These are phyloP conservation scores for Linnemannia exigua DNA, from an alignment of 192 early-diverging fungal species.

Conservation along the genomic window DNA sequence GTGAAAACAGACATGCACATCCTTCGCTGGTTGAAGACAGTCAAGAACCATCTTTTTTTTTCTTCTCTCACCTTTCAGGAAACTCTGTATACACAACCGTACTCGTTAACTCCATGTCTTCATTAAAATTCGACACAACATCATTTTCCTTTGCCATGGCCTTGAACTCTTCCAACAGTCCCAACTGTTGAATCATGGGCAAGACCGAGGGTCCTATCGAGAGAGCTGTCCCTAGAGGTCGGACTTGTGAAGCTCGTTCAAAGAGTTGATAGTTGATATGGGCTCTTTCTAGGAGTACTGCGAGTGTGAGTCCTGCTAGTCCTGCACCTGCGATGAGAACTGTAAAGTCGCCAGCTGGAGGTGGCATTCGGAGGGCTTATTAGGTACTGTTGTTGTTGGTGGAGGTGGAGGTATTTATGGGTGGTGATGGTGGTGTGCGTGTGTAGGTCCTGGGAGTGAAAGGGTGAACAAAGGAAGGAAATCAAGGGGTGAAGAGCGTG, in stretches of 20 bases:
- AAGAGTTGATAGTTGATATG: slow-evolving; percentile 27
- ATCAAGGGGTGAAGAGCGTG: no score
- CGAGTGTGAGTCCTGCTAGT: slow-evolving; percentile 35
- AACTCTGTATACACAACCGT: slow-evolving; percentile 9
- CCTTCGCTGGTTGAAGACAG: no score
- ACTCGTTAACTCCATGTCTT: slow-evolving; percentile 15
- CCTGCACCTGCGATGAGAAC: slow-evolving; percentile 50
- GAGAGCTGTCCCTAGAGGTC: slow-evolving; percentile 22
- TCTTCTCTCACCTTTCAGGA: slow-evolving; percentile 4
- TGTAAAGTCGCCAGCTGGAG: slow-evolving; percentile 13
- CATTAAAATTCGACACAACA: slow-evolving; percentile 21
- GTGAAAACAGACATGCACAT: no score
- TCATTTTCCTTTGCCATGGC: slow-evolving; percentile 14
- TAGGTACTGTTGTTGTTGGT: no score
- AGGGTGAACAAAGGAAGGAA: no score
- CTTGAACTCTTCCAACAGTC: slow-evolving; percentile 10
- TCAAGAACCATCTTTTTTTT: no score
- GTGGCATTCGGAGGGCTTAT: no score
- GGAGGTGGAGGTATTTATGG: no score
- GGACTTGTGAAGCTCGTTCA: slow-evolving; percentile 12
- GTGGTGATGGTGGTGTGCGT: no score
- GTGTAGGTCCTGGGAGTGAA: no score
- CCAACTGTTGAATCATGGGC: slow-evolving; percentile 32
- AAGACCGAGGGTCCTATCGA: slow-evolving; percentile 28
- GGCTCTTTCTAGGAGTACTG: slow-evolving; percentile 36